A percentile compares a stretch with the other conserved stretches of the same genome.
phyloP scores from a whole-genome alignment of 495 filamentous ascomycete genomes.

The Hypoxylon perforatum region DNA sequence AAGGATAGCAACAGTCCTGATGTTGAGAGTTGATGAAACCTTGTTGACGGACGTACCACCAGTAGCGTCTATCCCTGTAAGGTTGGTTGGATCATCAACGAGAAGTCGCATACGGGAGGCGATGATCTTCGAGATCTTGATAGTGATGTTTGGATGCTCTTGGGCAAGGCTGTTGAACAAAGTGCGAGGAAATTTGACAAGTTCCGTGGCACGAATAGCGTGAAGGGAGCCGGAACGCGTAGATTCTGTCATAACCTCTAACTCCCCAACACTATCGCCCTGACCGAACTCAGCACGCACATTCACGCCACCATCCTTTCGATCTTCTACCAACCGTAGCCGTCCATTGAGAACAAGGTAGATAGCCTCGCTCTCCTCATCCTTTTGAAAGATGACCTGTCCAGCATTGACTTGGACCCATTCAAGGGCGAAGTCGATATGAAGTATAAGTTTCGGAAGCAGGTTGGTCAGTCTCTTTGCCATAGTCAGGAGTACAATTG shows the following conservation, averaged over 20 bases:
- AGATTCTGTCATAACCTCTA: slow-evolving; percentile 97
- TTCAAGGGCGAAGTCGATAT: slow-evolving; percentile 97
- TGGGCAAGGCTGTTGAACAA: slow-evolving; percentile 97
- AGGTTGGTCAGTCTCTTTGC: slow-evolving; percentile 92
- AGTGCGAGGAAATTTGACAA: slow-evolving; percentile 95
- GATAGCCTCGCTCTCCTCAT: slow-evolving; percentile 96
- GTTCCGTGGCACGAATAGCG: slow-evolving; percentile 94
- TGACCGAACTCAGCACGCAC: slow-evolving; percentile 95
- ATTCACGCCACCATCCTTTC: slow-evolving; percentile 80
- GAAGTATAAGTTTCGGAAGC: slow-evolving; percentile 89
- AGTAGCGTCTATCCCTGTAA: slow-evolving; percentile 55
- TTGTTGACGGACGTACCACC: slow-evolving; percentile 71
- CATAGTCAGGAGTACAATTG: slow-evolving; percentile 92
- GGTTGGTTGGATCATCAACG: slow-evolving; percentile 76
- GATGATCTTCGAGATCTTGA: slow-evolving; percentile 98
- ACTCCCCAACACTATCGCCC: slow-evolving; percentile 95
- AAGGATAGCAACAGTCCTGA: slow-evolving; percentile 90
- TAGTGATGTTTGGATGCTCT: slow-evolving; percentile 97
- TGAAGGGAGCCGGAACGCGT: slow-evolving; percentile 88
- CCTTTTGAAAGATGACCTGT: slow-evolving; percentile 92
- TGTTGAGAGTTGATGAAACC: slow-evolving; percentile 86
- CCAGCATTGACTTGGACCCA: slow-evolving; percentile 97
- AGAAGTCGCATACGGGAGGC: slow-evolving; percentile 92
- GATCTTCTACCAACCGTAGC: slow-evolving; percentile 81
- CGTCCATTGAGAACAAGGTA: slow-evolving; percentile 97